These are phyloP conservation scores for Ascochyta viciae-villosae DNA, from an alignment of 2,329 filamentous ascomycete species.

Conservation along the genomic window DNA sequence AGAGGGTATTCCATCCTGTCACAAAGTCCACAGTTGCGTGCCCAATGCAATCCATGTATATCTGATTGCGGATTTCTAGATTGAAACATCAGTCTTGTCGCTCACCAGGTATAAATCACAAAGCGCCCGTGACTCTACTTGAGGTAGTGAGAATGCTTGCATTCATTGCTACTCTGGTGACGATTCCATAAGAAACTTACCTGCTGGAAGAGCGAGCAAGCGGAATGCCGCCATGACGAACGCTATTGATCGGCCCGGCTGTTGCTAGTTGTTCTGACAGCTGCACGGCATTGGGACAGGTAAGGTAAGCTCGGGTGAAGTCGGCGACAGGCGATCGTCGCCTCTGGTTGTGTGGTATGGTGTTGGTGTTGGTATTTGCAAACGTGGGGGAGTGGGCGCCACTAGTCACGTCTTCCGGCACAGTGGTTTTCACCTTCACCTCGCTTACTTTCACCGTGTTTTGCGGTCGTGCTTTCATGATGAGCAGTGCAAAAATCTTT, in stretches of 20 bases:
- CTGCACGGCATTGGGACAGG: neutral
- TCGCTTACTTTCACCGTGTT: neutral
- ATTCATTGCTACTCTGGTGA: neutral
- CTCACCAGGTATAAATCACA: neutral
- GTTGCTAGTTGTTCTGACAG: neutral
- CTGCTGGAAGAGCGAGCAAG: neutral
- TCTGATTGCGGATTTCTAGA: neutral
- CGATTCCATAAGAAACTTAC: neutral
- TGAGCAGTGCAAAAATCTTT: no score
- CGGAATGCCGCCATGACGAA: no score
- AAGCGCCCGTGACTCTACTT: no score
- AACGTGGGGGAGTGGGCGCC: neutral
- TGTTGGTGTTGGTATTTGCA: neutral
- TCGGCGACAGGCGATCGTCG: conserved; percentile 4
- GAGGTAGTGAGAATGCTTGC: no score
- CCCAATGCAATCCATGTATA: neutral
- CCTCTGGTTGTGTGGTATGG: neutral
- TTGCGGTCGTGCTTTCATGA: no score
- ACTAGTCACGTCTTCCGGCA: neutral
- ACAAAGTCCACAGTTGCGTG: neutral
- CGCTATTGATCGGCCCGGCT: neutral
- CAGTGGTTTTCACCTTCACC: neutral
- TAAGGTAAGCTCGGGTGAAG: neutral
- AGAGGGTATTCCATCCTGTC: neutral
- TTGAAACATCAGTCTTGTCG: neutral